Base-by-base conservation (phyloP, 495 filamentous ascomycete species). In the Cladorrhinum samala region DNA sequence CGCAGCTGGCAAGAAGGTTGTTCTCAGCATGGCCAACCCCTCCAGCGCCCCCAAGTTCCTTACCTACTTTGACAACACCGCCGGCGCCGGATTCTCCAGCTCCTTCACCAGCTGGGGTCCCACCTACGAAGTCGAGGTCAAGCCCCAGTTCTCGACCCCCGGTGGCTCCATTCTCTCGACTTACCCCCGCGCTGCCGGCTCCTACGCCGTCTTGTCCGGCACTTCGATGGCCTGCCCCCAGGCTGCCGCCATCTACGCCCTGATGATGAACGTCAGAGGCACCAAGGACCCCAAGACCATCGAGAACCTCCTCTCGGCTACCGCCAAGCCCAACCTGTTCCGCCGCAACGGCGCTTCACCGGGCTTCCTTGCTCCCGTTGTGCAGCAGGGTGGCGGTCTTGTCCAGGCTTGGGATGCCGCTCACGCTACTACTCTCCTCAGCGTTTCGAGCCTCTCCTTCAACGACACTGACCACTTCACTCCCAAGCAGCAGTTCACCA, bases 151-250 rank as follows among this genome's bases (percentile, higher is more conserved):
- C 52, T 68, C 72, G 13, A 70, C 76, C 1, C 76, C 77, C 1
- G 80, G 80, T 41, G 80, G 80, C 16, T 68, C 70, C 48, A 83
- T 83, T 56, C 62, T 82, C 46, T 76, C 80, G 21, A 83, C 80
- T 2, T 82, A 70, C 49, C 80, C 79, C 9, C 59, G 75, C 0
- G 66, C 71, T 11, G 57, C 72, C 14, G 80, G 80, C 25, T 66
- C 72, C 2, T 81, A 82, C 50, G 77, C 70, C 17, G 69, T 83
- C 17, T 66, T 81, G 3, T 77, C 73, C 16, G 80, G 80, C 33
- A 83, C 80, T 1, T 83, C 80, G 20, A 83, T 83, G 80, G 72
- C 80, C 17, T 79, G 78, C 59, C 80, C 80, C 2, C 66, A 79
- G 36, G 72, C 75, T 6, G 80, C 80, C 6, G 79, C 72, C 24